A percentile compares a stretch with the other conserved stretches of the same genome.
These are phyloP conservation scores for Cordyceps pruinosa DNA, from an alignment of 2,329 filamentous ascomycete genomes.

Conservation along the genomic window DNA sequence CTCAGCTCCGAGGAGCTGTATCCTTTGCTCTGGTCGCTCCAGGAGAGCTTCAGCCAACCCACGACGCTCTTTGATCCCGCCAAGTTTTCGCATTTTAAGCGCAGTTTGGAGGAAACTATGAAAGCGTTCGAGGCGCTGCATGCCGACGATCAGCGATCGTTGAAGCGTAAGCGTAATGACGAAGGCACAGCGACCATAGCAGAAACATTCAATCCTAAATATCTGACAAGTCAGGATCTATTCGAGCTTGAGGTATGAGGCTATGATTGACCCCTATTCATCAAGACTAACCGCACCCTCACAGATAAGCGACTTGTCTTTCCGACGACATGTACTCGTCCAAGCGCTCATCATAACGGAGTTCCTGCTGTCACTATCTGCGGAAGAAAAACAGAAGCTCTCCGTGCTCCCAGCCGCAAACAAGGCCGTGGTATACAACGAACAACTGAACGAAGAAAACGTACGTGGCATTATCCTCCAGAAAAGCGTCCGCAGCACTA, in stretches of 20 bases:
- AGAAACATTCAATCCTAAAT: conserved; percentile 81
- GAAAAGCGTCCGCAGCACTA: not conserved
- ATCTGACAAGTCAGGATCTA: conserved; percentile 91
- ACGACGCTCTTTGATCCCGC: conserved; percentile 68
- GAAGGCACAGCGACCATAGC: conserved; percentile 45
- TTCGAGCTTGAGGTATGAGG: conserved; percentile 80
- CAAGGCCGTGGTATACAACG: conserved; percentile 77
- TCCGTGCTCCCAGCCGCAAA: conserved; percentile 61
- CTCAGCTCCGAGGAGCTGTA: conserved; percentile 71
- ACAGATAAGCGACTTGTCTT: conserved; percentile 86
- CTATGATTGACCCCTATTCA: too few species aligned
- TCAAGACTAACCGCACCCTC: conserved; percentile 19
- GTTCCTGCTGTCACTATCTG: conserved; percentile 85
- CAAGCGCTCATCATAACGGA: conserved; percentile 93
- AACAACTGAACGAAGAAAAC: conserved; percentile 77
- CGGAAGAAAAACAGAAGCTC: conserved; percentile 73
- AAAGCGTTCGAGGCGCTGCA: conserved; percentile 41
- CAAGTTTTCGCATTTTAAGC: conserved; percentile 75
- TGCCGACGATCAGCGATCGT: conserved; percentile 40
- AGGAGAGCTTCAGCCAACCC: conserved; percentile 86
- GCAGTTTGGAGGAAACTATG: conserved; percentile 62
- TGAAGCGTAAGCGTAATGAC: conserved; percentile 64
- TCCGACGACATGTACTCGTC: conserved; percentile 88
- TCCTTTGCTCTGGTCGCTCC: conserved; percentile 87
- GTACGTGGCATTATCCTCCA: conserved; percentile 32